Evolutionary conservation across 1,284 basidiomycete species (phyloP), one percentile per base, ranked within the genome.

Genomic region (Sanghuangporus baumii): DNA sequence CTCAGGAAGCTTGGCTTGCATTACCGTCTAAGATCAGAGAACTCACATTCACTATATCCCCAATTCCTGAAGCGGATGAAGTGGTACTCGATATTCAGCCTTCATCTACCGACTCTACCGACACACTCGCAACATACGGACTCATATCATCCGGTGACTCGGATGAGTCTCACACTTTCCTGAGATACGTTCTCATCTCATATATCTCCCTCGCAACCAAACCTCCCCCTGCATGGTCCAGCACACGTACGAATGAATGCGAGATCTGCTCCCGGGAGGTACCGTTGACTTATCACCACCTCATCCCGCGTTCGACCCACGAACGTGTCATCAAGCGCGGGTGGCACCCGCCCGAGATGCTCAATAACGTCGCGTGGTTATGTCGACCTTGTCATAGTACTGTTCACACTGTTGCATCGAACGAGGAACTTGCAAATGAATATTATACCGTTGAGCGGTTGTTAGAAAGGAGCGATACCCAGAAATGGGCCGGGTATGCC

Each of bases 291-390:
- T 85, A 84, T 68, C 82, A 85, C 69, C 83, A 85, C 64, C 76
- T 85, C 47, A 82, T 85, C 52, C 83, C 83, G 1, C 76, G 80
- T 38, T 78, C 78, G 31, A 76, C 73, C 12, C 83, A 85, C 65
- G 71, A 73, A 1, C 84, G 82, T 69, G 81, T 74, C 16, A 66
- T 79, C 31, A 84, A 83, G 74, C 79, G 78, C 70, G 78, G 77
- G 50, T 83, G 82, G 82, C 83, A 85, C 68, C 71, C 76, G 0
- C 76, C 79, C 68, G 69, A 71, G 36, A 78, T 80, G 78, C 59
- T 85, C 36, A 81, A 81, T 64, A 79, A 79, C 4, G 82, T 85
- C 12, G 83, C 83, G 16, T 85, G 82, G 83, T 71, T 85, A 23
- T 86, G 83, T 67, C 75, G 73, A 46, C 79, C 78, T 0, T 85